Evolutionary conservation across 2,329 filamentous ascomycete genomes (phyloP), one percentile per base, ranked within the genome.

Genomic region (Arthroderma uncinatum): DNA sequence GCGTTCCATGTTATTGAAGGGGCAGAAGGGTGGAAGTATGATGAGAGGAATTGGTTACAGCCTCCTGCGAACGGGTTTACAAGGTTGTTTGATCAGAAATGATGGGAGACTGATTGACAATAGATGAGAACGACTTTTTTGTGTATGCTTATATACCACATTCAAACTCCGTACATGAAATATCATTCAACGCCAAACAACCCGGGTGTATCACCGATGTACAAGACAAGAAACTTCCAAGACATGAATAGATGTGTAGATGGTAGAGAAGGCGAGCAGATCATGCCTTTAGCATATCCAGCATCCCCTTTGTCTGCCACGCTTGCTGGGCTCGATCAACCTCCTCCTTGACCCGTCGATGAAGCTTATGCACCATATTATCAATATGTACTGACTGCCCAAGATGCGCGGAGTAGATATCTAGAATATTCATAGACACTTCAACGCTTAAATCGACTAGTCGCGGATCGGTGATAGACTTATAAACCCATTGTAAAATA

Each of bases 1-100:
- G 97, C 93, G 0, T 98, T 97, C 70, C 93, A 98, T 75, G 82
- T 95, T 58, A 97, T 97, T 66, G 93, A 97, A 74, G 87, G 86
- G 0, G 81, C 86, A 19, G 76, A 83, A 44, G 76, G 71, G 10
- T 74, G 71, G 70, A 64, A 75, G 56, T 98, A 97, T 71, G 93
- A 97, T 72, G 80, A 80, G 73, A 79, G 79, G 72, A 98, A 98
- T 73, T 97, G 93, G 93, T 73, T 98, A 70, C 92, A 96, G 75
- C 89, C 91, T 58, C 86, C 89, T 0, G 76, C 78, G 40, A 81
- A 80, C 57, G 89, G 89, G 0, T 96, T 98, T 68, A 91, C 86
- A 5, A 85, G 74, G 68, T 67, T 91, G 61, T 83, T 75, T 62
- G 60, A 64, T 19, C n/a, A 53, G 16, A 4, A 52, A 12, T 52